Evolutionary conservation across 2,329 filamentous ascomycete genomes (phyloP), one percentile per base, ranked within the genome.

Genomic region (Oidium heveae): DNA sequence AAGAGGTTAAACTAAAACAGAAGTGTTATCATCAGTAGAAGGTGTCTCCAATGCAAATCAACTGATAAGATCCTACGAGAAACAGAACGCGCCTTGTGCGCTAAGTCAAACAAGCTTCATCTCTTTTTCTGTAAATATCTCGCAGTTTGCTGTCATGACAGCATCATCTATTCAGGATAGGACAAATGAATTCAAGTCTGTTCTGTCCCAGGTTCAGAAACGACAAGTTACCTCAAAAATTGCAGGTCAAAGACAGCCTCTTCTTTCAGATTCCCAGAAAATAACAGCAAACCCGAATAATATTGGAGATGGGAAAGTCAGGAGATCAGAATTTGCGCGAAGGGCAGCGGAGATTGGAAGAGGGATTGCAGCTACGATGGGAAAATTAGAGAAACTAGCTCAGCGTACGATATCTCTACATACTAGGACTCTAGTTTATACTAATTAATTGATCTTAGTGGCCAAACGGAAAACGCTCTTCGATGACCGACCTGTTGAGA

Each of bases 381-480:
- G 80, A 55, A 98, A 96, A 69, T 71, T 98, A 63, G 86, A 96
- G 70, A 86, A 93, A 67, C 71, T 98, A 59, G 89, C 88, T 57
- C 85, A 94, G 67, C 71, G 80, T 84, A 68, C 64, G 77, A 71
- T 32, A 41, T 24, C 28, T 36, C 9, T 10, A 32, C 16, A 8
- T 9, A 43, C 6, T 56, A 20, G 10, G 33, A 37, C 5, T 4
- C 10, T 8, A 28, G 32, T 4, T 24, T 15, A 47, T 24, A 22
- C 8, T 47, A 58, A 33, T 59, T 66, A 56, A 65, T 54, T 22
- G 24, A 9, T 18, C 51, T 28, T 57, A 84, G 80, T 98, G 65
- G 91, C 91, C n/a, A 89, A 87, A 68, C 80, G 89, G 64, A 93
- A 94, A 69, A 94, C 91, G 10, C 79, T 98, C 46, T 98, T 98